These are phyloP conservation scores for Madurella fahalii DNA, from an alignment of 2,329 filamentous ascomycete species.

Conservation along the genomic window DNA sequence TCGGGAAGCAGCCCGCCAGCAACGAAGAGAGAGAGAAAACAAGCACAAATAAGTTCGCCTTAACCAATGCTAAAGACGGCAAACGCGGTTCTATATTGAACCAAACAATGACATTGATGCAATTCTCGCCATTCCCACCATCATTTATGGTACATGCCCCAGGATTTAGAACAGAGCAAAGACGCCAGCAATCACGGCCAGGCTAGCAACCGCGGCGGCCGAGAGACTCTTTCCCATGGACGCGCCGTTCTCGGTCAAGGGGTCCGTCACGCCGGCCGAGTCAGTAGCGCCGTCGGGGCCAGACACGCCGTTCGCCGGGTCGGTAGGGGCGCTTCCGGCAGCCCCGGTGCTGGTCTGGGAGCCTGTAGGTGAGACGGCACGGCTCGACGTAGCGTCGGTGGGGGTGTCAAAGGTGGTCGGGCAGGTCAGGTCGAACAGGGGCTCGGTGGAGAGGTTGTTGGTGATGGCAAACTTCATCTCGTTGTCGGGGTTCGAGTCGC, in stretches of 20 bases:
- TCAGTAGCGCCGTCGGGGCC: conserved; percentile 21
- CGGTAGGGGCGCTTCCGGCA: conserved; percentile 18
- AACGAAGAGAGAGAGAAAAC: not conserved
- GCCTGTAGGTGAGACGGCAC: conserved; percentile 20
- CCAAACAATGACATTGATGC: conserved; percentile 1
- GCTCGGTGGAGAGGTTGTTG: conserved; percentile 47
- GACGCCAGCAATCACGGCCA: conserved; percentile 24
- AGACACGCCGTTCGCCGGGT: conserved; percentile 13
- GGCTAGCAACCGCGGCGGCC: conserved; percentile 17
- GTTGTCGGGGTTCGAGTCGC: conserved; percentile 59
- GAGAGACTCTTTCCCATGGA: conserved; percentile 18
- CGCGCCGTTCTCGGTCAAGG: not conserved
- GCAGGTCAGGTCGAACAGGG: conserved; percentile 53
- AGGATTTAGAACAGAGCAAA: conserved; percentile 24
- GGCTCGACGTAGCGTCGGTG: conserved; percentile 24
- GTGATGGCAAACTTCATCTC: conserved; percentile 55
- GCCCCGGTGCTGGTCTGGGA: conserved; percentile 17
- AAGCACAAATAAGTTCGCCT: not conserved
- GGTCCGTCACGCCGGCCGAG: conserved; percentile 6
- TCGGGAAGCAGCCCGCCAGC: conserved; percentile 9
- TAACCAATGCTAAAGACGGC: not conserved
- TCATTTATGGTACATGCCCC: not conserved
- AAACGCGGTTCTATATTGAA: not conserved
- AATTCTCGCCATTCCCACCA: not conserved
- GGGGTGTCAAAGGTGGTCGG: conserved; percentile 39